Evolutionary conservation across 2,329 filamentous ascomycete species (phyloP).

Genomic region (Verticillium klebahnii): DNA sequence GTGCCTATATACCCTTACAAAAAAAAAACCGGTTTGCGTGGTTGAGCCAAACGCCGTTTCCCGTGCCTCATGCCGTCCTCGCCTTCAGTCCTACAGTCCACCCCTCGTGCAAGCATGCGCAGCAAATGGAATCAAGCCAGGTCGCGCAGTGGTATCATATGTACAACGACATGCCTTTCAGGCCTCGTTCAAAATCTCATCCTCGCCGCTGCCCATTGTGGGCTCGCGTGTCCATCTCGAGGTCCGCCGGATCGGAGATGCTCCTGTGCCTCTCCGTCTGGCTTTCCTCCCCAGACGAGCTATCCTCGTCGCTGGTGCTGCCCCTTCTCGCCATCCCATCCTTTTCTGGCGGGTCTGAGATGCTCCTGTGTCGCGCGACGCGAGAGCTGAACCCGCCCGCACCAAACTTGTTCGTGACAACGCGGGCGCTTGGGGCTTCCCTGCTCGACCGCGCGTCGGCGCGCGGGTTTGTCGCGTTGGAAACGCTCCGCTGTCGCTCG

Average conservation of each 20-base stretch:
- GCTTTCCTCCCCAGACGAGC: neutral
- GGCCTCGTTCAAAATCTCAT: neutral
- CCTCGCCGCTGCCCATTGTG: constrained; percentile 6
- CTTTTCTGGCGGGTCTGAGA: constrained; percentile 31
- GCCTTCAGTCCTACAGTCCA: neutral
- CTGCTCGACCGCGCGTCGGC: neutral
- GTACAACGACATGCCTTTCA: neutral
- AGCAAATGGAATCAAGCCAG: neutral
- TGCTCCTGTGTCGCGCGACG: constrained; percentile 12
- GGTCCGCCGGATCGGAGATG: constrained; percentile 4
- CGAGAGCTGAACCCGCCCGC: neutral
- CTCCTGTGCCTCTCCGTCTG: neutral
- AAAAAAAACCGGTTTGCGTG: neutral
- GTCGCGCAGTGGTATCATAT: neutral
- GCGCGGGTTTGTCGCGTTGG: constrained; percentile 28
- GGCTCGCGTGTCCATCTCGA: constrained; percentile 3
- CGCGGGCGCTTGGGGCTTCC: neutral
- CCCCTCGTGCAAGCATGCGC: neutral
- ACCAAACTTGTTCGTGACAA: neutral
- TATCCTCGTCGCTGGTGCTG: neutral
- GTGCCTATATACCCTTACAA: neutral
- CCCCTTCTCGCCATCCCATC: neutral
- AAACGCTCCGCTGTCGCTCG: constrained; percentile 53
- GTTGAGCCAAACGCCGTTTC: neutral
- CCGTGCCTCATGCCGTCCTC: neutral